phyloP scores from a whole-genome alignment of 1,139 yeast species.

The Blastobotrys raffinosifermentans region DNA sequence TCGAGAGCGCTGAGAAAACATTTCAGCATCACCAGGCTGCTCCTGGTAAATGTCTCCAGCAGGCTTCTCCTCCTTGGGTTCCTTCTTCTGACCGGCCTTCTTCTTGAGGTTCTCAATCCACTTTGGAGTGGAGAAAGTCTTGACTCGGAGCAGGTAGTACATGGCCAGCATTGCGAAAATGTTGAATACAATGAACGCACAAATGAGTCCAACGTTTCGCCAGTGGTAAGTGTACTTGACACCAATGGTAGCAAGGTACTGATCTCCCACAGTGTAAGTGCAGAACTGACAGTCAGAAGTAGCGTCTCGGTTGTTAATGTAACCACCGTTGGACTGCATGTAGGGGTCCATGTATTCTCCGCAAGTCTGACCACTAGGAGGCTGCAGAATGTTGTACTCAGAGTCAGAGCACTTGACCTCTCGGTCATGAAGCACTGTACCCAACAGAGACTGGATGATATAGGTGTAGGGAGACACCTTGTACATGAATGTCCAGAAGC shows the following conservation, averaged over 20 bases:
- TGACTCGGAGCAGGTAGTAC: constrained; percentile 38
- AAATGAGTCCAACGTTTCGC: constrained; percentile 61
- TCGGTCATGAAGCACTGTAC: constrained; percentile 40
- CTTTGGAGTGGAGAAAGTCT: constrained; percentile 18
- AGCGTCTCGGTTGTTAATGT: constrained; percentile 37
- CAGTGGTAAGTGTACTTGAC: constrained; percentile 44
- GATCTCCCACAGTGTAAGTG: constrained; percentile 39
- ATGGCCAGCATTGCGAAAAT: constrained; percentile 40
- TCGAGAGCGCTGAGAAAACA: too few species aligned
- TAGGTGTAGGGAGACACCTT: constrained; percentile 51
- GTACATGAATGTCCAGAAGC: constrained; percentile 57
- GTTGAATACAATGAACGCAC: constrained; percentile 53
- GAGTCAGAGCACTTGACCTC: constrained; percentile 40
- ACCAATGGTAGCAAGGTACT: constrained; percentile 38
- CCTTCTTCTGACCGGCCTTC: constrained; percentile 9
- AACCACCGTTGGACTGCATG: constrained; percentile 38
- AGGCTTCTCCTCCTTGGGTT: constrained; percentile 8
- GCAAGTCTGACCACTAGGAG: constrained; percentile 48
- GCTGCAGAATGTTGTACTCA: constrained; percentile 45
- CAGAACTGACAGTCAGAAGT: constrained; percentile 44
- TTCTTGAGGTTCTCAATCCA: constrained; percentile 6
- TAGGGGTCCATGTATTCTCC: constrained; percentile 38
- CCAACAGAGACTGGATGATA: constrained; percentile 44
- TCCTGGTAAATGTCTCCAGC: constrained; percentile 15
- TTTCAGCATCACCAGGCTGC: constrained; percentile 18